phyloP scores from a whole-genome alignment of 768 basidiomycete genomes.

The Auriscalpium orientale region DNA sequence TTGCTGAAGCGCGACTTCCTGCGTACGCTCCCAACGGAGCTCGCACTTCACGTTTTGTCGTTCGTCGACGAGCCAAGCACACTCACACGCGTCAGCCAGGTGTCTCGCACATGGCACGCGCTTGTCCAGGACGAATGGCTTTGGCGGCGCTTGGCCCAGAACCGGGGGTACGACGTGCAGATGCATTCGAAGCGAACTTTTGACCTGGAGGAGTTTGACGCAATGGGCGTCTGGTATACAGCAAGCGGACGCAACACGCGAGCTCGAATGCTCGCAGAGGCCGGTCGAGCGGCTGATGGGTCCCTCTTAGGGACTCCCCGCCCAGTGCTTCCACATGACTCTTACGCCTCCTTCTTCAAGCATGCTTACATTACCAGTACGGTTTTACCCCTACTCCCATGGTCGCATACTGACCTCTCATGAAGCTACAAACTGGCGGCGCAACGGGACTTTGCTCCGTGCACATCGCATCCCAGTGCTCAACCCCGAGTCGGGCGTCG shows the following conservation, averaged over 20 bases:
- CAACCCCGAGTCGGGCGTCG: conserved; percentile 50
- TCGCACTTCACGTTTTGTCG: conserved; percentile 12
- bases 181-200: conserved; percentile 6
- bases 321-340: background rate
- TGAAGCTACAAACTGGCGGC: conserved; percentile 17
- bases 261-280: background rate
- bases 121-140: conserved; percentile 11
- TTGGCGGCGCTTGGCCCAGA: conserved; percentile 8
- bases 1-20: conserved; percentile 16
- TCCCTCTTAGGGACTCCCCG: background rate
- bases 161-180: conserved; percentile 3
- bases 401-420: background rate
- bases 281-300: background rate
- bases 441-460: conserved; percentile 12
- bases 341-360: conserved; percentile 7
- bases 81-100: conserved; percentile 6
- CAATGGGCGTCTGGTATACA: background rate
- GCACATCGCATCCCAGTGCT: conserved; percentile 17
- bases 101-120: conserved; percentile 13
- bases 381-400: background rate
- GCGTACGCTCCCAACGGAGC: conserved; percentile 11
- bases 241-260: background rate
- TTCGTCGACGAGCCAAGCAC: conserved; percentile 13
- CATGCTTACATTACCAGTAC: conserved; percentile 12
- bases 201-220: conserved; percentile 1